Conservation (phyloP, 2,329 filamentous ascomycete species). For the Aspergillus viridinutans region DNA sequence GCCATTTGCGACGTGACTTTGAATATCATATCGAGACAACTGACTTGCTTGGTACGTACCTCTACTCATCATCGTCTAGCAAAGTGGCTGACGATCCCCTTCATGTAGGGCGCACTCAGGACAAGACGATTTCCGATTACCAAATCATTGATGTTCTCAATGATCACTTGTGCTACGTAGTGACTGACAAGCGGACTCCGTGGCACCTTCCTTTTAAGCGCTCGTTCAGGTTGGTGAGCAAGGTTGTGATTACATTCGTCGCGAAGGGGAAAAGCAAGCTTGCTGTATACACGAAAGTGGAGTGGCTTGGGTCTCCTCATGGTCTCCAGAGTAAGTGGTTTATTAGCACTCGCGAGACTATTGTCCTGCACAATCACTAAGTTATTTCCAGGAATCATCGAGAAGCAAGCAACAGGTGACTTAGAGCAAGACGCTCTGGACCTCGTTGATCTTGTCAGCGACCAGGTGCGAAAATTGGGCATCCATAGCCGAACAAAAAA, state of each 20-base stretch:
- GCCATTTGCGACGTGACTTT: constrained; percentile 72
- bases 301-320: constrained; percentile 68
- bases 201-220: constrained; percentile 84
- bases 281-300: constrained; percentile 79
- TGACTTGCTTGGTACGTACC: constrained; percentile 58
- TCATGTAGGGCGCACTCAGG: constrained; percentile 45
- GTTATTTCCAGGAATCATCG: constrained; percentile 45
- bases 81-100: constrained; percentile 8
- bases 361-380: constrained; percentile 1
- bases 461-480: constrained; percentile 46
- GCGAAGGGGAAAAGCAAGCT: constrained; percentile 91
- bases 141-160: constrained; percentile 81
- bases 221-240: constrained; percentile 77
- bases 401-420: constrained; percentile 68
- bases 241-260: constrained; percentile 89
- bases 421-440: constrained; percentile 47
- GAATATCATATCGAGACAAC: constrained; percentile 69
- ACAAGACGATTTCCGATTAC: constrained; percentile 67
- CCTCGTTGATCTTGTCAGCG: constrained; percentile 47
- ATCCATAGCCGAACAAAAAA: constrained; percentile 46
- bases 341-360: not conserved
- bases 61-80: not conserved
- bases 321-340: constrained; percentile 40
- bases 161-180: constrained; percentile 68
- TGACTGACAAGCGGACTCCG: constrained; percentile 60